Conservation (phyloP, 192 early-diverging fungal species). For the Umbelopsis ramanniana region DNA sequence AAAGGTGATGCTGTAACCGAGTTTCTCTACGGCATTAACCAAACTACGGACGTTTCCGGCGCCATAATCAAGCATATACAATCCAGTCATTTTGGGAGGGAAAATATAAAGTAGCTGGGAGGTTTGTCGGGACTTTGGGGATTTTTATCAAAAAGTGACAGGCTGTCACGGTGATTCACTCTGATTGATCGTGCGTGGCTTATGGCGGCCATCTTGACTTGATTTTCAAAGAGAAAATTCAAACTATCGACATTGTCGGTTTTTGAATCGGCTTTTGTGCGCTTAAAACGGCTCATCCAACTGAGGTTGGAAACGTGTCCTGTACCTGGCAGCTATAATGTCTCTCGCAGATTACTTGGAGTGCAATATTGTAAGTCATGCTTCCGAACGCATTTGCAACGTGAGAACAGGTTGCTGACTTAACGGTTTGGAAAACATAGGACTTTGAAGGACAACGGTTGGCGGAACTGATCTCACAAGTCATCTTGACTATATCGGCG, state of each 20-base stretch:
- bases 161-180: constrained; percentile 3
- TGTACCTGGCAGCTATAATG: constrained; percentile 4
- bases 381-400: no score
- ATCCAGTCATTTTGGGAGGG: constrained; percentile 46
- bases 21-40: constrained; percentile 88
- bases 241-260: neutral
- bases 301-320: neutral
- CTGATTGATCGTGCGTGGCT: neutral
- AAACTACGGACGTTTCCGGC: constrained; percentile 99
- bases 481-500: constrained; percentile 12
- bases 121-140: neutral
- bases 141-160: neutral
- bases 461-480: constrained; percentile 1
- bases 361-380: constrained; percentile 13
- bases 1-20: constrained; percentile 85
- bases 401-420: neutral
- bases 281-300: neutral
- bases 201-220: neutral
- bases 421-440: neutral
- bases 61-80: constrained; percentile 96
- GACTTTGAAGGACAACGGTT: constrained; percentile 17
- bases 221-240: neutral
- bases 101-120: neutral
- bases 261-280: neutral
- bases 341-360: constrained; percentile 5